Percentiles rank a stretch among this genome's conserved stretches.
Conservation (phyloP, 1,139 yeast species). For the Diutina scorzettiae region DNA sequence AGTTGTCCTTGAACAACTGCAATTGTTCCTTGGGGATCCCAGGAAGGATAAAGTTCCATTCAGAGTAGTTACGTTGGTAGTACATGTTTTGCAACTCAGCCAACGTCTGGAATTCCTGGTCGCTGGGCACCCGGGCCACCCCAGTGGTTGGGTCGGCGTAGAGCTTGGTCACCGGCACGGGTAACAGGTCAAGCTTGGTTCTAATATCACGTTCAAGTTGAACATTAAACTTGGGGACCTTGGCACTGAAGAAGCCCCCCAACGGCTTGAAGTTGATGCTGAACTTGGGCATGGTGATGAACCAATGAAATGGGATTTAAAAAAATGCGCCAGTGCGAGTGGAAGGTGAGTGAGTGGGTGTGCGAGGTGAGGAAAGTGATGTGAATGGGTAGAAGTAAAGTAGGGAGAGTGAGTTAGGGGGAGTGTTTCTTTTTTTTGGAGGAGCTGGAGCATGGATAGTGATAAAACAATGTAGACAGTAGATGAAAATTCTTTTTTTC, state of each 20-base stretch:
- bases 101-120: conserved; percentile 59
- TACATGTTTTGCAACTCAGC: conserved; percentile 61
- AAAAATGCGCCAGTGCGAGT: neutral
- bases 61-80: conserved; percentile 45
- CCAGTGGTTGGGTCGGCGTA: conserved; percentile 67
- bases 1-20: conserved; percentile 49
- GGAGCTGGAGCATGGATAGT: no score
- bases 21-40: conserved; percentile 43
- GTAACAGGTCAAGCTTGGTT: conserved; percentile 26
- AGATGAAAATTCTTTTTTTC: no score
- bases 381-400: no score
- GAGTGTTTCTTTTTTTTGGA: no score
- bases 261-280: conserved; percentile 4
- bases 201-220: conserved; percentile 7
- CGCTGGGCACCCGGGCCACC: conserved; percentile 58
- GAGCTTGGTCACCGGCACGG: conserved; percentile 40
- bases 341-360: neutral
- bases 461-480: no score
- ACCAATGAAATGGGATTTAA: neutral
- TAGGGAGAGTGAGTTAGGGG: no score
- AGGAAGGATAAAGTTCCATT: conserved; percentile 50
- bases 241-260: conserved; percentile 5
- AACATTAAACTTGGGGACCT: conserved; percentile 5
- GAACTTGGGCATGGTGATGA: conserved; percentile 6
- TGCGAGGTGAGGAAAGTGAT: neutral